These are phyloP conservation scores for Ailanthus altissimus DNA, from an alignment of 345 rosid genomes.

Conservation along the genomic window DNA sequence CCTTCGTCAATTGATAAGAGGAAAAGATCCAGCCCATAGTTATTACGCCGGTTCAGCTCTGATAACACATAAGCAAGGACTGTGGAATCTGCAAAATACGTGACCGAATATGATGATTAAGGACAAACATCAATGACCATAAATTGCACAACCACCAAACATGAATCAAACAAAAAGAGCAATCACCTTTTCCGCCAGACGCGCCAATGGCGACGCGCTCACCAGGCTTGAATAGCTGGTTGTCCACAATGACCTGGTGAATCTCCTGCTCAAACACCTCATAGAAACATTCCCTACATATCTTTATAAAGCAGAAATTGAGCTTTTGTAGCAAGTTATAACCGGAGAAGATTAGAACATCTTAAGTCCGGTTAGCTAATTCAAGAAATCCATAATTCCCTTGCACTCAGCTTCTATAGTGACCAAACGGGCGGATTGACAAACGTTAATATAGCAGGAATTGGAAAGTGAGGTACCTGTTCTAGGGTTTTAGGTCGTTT, in stretches of 20 bases:
- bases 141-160: background rate
- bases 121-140: background rate
- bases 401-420: background rate
- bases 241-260: conserved; percentile 66
- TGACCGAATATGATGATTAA: background rate
- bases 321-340: background rate
- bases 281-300: conserved; percentile 88
- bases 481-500: conserved; percentile 91
- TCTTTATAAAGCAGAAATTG: conserved; percentile 35
- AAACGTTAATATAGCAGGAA: background rate
- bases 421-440: background rate
- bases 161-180: background rate
- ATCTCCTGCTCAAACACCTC: conserved; percentile 86
- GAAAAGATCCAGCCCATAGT: conserved; percentile 75
- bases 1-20: conserved; percentile 93
- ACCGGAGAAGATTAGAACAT: background rate
- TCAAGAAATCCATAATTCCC: background rate
- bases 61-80: conserved; percentile 85
- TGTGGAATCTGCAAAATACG: conserved; percentile 69
- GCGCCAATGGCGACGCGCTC: conserved; percentile 89
- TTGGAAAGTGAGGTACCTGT: conserved; percentile 44
- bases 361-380: background rate
- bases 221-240: conserved; percentile 69
- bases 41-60: conserved; percentile 69
- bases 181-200: conserved; percentile 90